These are phyloP conservation scores for Suhomyces sp. DNA, from an alignment of 805 yeast species.

Conservation along the genomic window DNA sequence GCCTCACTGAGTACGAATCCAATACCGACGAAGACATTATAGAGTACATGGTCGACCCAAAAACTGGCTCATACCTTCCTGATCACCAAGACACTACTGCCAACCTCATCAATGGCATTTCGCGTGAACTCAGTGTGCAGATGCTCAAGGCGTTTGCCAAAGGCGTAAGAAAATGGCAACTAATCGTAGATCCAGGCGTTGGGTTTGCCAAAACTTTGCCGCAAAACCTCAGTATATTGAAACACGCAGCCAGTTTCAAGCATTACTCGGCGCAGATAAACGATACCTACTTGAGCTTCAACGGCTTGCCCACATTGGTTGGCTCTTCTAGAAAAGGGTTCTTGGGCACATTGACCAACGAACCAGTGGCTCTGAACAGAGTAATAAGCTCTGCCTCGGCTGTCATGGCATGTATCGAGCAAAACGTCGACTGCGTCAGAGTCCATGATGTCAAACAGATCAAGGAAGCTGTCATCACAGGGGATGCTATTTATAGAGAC, in stretches of 20 bases:
- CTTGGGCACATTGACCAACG: slow-evolving; percentile 70
- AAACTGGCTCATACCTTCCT: slow-evolving; percentile 20
- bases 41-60: slow-evolving; percentile 34
- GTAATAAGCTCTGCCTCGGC: slow-evolving; percentile 75
- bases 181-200: slow-evolving; percentile 89
- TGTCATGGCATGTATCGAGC: slow-evolving; percentile 68
- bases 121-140: slow-evolving; percentile 60
- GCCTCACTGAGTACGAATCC: slow-evolving; percentile 51
- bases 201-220: slow-evolving; percentile 87
- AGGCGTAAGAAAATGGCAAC: slow-evolving; percentile 86
- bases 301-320: slow-evolving; percentile 62
- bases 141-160: slow-evolving; percentile 52
- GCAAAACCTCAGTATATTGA: slow-evolving; percentile 68
- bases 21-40: slow-evolving; percentile 33
- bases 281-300: slow-evolving; percentile 40
- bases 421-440: slow-evolving; percentile 75
- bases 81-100: slow-evolving; percentile 17
- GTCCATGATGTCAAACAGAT: slow-evolving; percentile 78
- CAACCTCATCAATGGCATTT: slow-evolving; percentile 53
- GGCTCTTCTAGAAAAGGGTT: slow-evolving; percentile 91
- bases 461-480: slow-evolving; percentile 46
- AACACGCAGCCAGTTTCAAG: slow-evolving; percentile 48
- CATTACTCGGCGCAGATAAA: slow-evolving; percentile 39
- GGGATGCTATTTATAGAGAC: slow-evolving; percentile 67
- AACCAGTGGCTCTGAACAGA: slow-evolving; percentile 55